phyloP scores from a whole-genome alignment of 164 flowering plant species.

The Aristolochia fimbriata region DNA sequence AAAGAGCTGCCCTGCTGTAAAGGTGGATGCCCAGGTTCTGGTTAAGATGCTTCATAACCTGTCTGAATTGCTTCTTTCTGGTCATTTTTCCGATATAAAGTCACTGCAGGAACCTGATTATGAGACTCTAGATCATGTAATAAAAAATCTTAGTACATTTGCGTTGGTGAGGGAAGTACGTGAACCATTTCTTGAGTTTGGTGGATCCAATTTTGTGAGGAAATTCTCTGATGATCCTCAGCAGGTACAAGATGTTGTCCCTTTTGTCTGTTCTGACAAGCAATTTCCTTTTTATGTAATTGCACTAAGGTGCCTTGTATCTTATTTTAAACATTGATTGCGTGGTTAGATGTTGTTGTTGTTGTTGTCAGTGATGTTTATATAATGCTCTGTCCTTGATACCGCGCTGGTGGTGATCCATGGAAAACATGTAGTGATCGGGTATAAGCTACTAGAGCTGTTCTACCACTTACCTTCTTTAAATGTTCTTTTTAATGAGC shows the following conservation, averaged over 20 bases:
- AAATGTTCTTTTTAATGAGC: too few relatives aligned
- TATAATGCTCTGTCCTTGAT: background rate
- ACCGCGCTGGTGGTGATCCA: background rate
- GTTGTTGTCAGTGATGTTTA: background rate
- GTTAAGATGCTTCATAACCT: constrained; percentile 32
- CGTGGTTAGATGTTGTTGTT: too few relatives aligned
- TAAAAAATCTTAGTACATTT: constrained; percentile 32
- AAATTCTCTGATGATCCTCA: background rate
- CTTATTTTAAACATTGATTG: too few relatives aligned
- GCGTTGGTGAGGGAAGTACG: constrained; percentile 1
- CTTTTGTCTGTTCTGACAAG: background rate
- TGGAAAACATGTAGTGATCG: background rate
- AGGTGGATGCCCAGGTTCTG: constrained; percentile 20
- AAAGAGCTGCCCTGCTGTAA: constrained; percentile 12
- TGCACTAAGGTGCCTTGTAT: too few relatives aligned
- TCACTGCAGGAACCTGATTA: constrained; percentile 24
- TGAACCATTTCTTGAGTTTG: constrained; percentile 1
- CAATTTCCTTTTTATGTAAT: too few relatives aligned
- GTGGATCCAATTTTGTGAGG: background rate
- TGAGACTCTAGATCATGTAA: constrained; percentile 24
- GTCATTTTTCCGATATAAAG: constrained; percentile 20
- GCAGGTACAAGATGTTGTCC: constrained; percentile 1
- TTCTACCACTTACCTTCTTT: background rate
- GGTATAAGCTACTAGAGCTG: background rate
- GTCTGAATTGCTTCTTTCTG: constrained; percentile 39